Evolutionary conservation across 805 yeast genomes (phyloP).

Genomic region (Pichia nanzhaoensis): DNA sequence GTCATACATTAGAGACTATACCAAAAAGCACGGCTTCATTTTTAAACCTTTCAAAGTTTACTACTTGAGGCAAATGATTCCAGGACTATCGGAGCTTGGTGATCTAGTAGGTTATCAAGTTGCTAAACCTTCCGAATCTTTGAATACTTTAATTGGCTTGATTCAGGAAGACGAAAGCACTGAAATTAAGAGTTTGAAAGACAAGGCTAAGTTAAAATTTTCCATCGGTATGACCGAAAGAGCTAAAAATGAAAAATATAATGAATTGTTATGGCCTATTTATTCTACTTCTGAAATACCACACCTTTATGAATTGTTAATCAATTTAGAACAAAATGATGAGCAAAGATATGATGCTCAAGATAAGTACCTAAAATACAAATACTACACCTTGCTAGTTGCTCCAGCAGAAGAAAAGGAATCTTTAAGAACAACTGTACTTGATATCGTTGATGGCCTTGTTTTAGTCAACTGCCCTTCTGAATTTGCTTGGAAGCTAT

Average conservation of each 20-base stretch:
- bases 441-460: conserved; percentile 62
- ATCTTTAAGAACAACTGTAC: conserved; percentile 35
- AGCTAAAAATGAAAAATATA: conserved; percentile 25
- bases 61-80: conserved; percentile 46
- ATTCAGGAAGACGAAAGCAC: conserved; percentile 35
- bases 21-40: conserved; percentile 24
- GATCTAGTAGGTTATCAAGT: conserved; percentile 43
- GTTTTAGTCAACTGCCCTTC: conserved; percentile 58
- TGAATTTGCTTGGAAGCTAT: conserved; percentile 62
- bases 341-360: conserved; percentile 51
- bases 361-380: conserved; percentile 50
- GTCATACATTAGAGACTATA: conserved; percentile 40
- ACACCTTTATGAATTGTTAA: conserved; percentile 44
- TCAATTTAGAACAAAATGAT: conserved; percentile 57
- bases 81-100: conserved; percentile 46
- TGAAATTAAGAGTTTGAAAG: conserved; percentile 33
- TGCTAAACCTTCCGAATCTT: conserved; percentile 40
- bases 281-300: conserved; percentile 48
- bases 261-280: conserved; percentile 39
- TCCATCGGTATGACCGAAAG: conserved; percentile 40
- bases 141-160: conserved; percentile 38
- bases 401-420: conserved; percentile 42
- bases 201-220: conserved; percentile 44
- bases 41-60: conserved; percentile 32
- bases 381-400: conserved; percentile 45